Evolutionary conservation across 2,329 filamentous ascomycete genomes (phyloP), one percentile per base, ranked within the genome.

Genomic region (Exophiala aquamarina): DNA sequence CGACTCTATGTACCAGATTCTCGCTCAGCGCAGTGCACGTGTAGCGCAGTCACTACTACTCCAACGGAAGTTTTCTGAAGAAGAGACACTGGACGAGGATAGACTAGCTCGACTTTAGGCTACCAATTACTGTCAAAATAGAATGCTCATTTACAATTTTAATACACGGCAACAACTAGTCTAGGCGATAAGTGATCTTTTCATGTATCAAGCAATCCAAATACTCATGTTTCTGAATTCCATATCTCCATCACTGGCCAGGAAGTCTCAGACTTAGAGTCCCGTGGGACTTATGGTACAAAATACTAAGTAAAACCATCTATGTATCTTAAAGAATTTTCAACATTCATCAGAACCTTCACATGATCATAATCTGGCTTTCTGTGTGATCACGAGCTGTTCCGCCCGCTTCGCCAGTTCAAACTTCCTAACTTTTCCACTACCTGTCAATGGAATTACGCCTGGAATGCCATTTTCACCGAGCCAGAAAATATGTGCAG

Each of bases 401-500:
- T 79, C 75, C 0, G 76, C 78, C 29, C 79, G 55, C 62, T 74
- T 70, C 4, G 77, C 77, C 74, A 82, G 78, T 68, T 82, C 78
- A 57, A 78, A 82, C 68, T 87, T 87, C 59, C 81, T 77, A 45
- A 87, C 79, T 67, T 87, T 87, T 3, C 84, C 84, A 60, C 83
- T 87, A 0, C 83, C 83, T n/a, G 84, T 87, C 60, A 86, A 69
- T 8, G 84, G 84, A 23, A 85, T 72, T 1, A 71, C 68, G 1
- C 58, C 58, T 1, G 81, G 75, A 18, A 84, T 73, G 9, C 76
- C 78, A 36, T 76, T 75, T 55, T 79, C 68, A 0, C 87, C 87
- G 19, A 91, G 74, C 78, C 86, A 89, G 62, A 90, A 90, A n/a
- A 91, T 64, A 63, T 89, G 78, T 7, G 79, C 72, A 0, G 87